phyloP scores from a whole-genome alignment of 805 yeast genomes.

The Candida schatavii region DNA sequence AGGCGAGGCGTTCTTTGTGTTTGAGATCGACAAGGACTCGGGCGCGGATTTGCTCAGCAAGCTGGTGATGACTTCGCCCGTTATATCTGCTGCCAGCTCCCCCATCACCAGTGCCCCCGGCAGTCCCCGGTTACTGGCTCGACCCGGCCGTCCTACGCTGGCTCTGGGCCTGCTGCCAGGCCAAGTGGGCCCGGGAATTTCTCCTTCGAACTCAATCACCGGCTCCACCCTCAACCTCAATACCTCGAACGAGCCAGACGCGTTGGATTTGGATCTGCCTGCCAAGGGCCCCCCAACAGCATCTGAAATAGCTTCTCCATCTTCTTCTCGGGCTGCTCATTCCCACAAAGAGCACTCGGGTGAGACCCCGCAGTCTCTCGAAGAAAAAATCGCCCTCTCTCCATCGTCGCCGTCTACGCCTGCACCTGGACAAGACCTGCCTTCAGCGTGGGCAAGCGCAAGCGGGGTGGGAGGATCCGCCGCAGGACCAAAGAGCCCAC shows the following conservation, averaged over 20 bases:
- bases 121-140: constrained; percentile 11
- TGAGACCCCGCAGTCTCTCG: constrained; percentile 10
- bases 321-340: too few relatives aligned
- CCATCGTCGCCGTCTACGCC: constrained; percentile 19
- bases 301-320: too few relatives aligned
- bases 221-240: constrained; percentile 11
- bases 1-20: constrained; percentile 97
- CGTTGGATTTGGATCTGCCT: constrained; percentile 29
- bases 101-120: constrained; percentile 45
- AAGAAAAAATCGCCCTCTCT: background rate
- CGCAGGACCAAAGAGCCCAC: constrained; percentile 16
- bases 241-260: constrained; percentile 28
- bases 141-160: background rate
- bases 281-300: constrained; percentile 20
- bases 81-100: constrained; percentile 62
- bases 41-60: constrained; percentile 57
- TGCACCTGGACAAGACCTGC: too few relatives aligned
- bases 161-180: constrained; percentile 8
- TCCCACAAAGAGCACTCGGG: too few relatives aligned
- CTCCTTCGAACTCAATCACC: background rate
- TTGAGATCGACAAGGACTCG: constrained; percentile 66
- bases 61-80: constrained; percentile 83
- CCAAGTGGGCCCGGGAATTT: background rate
- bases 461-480: too few relatives aligned
- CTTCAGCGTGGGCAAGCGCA: too few relatives aligned